Conservation (phyloP, 2,329 filamentous ascomycete genomes). For the Fusarium temperatum region DNA sequence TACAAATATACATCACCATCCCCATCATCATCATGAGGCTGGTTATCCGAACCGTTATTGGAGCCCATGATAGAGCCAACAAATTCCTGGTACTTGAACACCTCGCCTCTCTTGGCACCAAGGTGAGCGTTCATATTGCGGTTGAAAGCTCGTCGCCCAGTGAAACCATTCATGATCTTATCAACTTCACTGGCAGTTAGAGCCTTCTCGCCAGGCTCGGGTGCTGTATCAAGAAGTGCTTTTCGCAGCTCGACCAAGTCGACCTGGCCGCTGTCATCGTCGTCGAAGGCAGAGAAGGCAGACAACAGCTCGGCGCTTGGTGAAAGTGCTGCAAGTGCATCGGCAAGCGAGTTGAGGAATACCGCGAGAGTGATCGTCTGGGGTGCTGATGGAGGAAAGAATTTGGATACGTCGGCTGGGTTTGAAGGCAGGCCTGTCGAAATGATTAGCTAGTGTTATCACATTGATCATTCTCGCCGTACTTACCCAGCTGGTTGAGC, state of each 20-base stretch:
- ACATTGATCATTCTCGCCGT: neutral
- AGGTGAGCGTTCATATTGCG: conserved; percentile 65
- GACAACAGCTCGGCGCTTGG: conserved; percentile 83
- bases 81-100: conserved; percentile 95
- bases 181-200: conserved; percentile 82
- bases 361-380: conserved; percentile 83
- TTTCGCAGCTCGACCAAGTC: conserved; percentile 84
- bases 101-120: conserved; percentile 76
- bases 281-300: conserved; percentile 94
- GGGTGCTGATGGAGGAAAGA: conserved; percentile 79
- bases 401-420: conserved; percentile 75
- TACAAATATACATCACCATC: conserved; percentile 29
- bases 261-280: conserved; percentile 93
- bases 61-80: conserved; percentile 74
- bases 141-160: conserved; percentile 82
- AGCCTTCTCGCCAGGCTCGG: conserved; percentile 73
- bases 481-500: conserved; percentile 80
- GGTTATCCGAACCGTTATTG: conserved; percentile 51
- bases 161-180: conserved; percentile 86
- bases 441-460: conserved; percentile 2
- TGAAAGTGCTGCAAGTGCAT: conserved; percentile 77
- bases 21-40: conserved; percentile 43
- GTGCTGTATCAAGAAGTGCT: conserved; percentile 82
- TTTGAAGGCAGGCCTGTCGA: conserved; percentile 76
- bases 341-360: conserved; percentile 85